These are phyloP conservation scores for Fusarium burgessii DNA, from an alignment of 2,329 filamentous ascomycete genomes.

Conservation along the genomic window DNA sequence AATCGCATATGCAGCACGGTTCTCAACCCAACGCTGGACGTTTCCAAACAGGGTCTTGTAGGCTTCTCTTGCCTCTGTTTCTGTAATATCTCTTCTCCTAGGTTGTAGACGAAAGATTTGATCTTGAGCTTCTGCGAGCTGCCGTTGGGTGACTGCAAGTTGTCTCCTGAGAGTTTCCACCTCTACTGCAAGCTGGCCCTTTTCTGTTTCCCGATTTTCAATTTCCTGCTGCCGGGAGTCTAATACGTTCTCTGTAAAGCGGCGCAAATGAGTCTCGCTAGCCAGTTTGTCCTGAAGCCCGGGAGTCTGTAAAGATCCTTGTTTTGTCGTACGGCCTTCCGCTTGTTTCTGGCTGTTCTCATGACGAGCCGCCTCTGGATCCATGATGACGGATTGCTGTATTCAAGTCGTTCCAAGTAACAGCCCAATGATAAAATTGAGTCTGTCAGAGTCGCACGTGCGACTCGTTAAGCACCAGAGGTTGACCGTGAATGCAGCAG, in stretches of 20 bases:
- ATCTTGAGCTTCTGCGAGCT: conserved; percentile 50
- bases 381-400: conserved; percentile 31
- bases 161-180: conserved; percentile 50
- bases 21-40: conserved; percentile 54
- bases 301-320: conserved; percentile 26
- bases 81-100: conserved; percentile 52
- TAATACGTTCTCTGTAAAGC: conserved; percentile 53
- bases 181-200: conserved; percentile 44
- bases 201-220: conserved; percentile 49
- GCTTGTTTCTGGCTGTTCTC: conserved; percentile 10
- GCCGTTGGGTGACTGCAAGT: conserved; percentile 46
- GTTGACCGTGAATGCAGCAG: conserved; percentile 13
- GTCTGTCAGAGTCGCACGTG: conserved; percentile 19
- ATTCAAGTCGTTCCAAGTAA: conserved; percentile 18
- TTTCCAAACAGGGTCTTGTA: conserved; percentile 51
- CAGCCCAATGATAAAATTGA: conserved; percentile 6
- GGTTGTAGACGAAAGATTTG: conserved; percentile 52
- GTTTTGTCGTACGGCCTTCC: conserved; percentile 12
- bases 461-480: conserved; percentile 19
- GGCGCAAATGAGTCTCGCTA: conserved; percentile 51
- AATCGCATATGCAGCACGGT: conserved; percentile 48
- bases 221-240: conserved; percentile 53
- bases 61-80: conserved; percentile 51
- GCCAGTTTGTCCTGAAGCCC: conserved; percentile 45
- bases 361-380: conserved; percentile 21